Evolutionary conservation across 164 flowering plant genomes (phyloP), one percentile per base, ranked within the genome.

Genomic region (Nelumbo lutea): DNA sequence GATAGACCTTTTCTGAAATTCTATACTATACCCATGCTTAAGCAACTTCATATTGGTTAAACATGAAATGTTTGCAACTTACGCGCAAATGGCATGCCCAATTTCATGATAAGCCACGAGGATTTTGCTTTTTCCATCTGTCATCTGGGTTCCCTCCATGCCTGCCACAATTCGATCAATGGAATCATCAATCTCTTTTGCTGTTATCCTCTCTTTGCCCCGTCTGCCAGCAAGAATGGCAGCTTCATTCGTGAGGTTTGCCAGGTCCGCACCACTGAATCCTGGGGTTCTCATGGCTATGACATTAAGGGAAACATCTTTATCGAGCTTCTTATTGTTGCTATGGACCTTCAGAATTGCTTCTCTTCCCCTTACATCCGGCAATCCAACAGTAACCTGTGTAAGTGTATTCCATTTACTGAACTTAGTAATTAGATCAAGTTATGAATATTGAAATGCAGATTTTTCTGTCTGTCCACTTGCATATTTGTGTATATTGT

Each of bases 241-340:
- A 59, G 96, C 92, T 76, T 90, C 96, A 64, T 87, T 88, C 90
- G 86, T 83, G 42, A 90, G 86, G 75, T 90, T 90, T 44, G 92
- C 96, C 41, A 88, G 76, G 73, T 90, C 92, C 10, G 96, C 96
- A 2, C 92, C 90, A 72, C 88, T 85, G 72, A 90, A 90, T 7
- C 96, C 92, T 7, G 90, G 87, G 3, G 90, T 90, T 74, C 92
- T 76, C 96, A 88, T 80, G 38, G 89, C 90, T 45, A 90, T 76
- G 3, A 83, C 83, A 66, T 65, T 78, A 0, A 86, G 79, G 13
- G 83, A 80, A 1, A 88, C 86, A 72, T 83, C 85, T 64, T 72
- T 77, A 70, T 84, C 87, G 1, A 90, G 81, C 74, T 79, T 85
- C 84, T 90, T 88, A 80, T 82, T 84, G 40, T 75, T 84, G 76